These are phyloP conservation scores for Artemisia tridentata DNA, from an alignment of 129 eudicot species.

Conservation along the genomic window DNA sequence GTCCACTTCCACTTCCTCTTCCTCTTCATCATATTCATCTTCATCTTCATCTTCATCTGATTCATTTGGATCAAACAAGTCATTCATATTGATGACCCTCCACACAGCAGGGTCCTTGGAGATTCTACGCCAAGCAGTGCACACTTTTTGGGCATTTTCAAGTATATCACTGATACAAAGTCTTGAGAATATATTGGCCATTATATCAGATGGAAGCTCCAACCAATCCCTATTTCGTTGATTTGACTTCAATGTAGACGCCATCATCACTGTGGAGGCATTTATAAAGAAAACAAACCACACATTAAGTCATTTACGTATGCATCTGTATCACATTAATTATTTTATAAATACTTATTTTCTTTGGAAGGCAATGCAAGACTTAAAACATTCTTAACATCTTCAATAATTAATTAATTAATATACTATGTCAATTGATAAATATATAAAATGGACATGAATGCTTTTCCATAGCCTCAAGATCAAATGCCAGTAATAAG, in stretches of 20 bases:
- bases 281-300: background rate
- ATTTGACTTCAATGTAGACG: background rate
- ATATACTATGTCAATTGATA: too few relatives aligned
- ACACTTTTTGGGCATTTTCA: slow-evolving; percentile 7
- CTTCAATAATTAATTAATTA: too few relatives aligned
- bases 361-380: too few relatives aligned
- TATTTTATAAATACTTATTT: too few relatives aligned
- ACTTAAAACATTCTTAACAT: too few relatives aligned
- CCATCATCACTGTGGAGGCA: background rate
- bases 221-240: background rate
- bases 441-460: too few relatives aligned
- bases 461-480: too few relatives aligned
- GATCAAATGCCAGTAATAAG: too few relatives aligned
- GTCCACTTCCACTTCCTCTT: too few relatives aligned
- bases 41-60: background rate
- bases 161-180: background rate
- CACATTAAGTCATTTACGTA: too few relatives aligned
- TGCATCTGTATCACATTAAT: too few relatives aligned
- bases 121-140: background rate
- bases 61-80: background rate
- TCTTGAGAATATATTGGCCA: background rate
- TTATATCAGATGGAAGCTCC: background rate
- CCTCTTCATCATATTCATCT: too few relatives aligned
- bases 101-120: slow-evolving; percentile 7
- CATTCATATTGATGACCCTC: slow-evolving; percentile 7